Evolutionary conservation across 1,284 basidiomycete species (phyloP).

Genomic region (Golubevia pallescens): DNA sequence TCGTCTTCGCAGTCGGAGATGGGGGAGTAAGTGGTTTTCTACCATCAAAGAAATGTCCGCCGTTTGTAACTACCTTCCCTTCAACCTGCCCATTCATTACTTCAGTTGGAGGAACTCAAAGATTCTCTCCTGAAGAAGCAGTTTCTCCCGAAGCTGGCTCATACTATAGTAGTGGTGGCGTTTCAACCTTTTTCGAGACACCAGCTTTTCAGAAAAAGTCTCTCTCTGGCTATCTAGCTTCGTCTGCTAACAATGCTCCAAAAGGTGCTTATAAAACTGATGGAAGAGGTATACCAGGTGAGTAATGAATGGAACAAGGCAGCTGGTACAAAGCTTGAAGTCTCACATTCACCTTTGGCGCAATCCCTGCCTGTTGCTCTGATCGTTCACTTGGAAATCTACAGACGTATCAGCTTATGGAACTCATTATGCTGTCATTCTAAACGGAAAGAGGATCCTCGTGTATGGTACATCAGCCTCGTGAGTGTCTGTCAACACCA

Average conservation of each 20-base stretch:
- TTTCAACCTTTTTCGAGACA: constrained; percentile 4
- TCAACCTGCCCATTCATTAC: constrained; percentile 14
- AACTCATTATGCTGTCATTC: no score
- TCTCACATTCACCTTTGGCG: no score
- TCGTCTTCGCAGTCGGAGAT: constrained; percentile 17
- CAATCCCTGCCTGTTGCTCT: no score
- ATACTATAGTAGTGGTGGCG: constrained; percentile 9
- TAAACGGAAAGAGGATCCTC: background rate
- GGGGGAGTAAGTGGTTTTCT: constrained; percentile 10
- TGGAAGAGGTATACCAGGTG: constrained; percentile 11
- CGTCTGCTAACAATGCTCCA: background rate
- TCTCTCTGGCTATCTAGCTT: constrained; percentile 6
- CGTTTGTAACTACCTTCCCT: constrained; percentile 19
- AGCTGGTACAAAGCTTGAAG: no score
- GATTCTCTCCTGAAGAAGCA: no score
- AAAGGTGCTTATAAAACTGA: constrained; percentile 14
- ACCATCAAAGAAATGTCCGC: background rate
- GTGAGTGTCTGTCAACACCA: no score
- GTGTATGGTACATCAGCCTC: constrained; percentile 6
- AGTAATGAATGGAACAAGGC: no score
- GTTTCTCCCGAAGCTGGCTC: constrained; percentile 6
- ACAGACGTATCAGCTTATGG: constrained; percentile 13
- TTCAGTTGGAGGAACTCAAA: constrained; percentile 16
- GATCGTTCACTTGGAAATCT: no score
- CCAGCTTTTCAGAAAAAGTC: constrained; percentile 10